Conservation (phyloP, 1,284 basidiomycete species). For the Fistulinella staudtii region DNA sequence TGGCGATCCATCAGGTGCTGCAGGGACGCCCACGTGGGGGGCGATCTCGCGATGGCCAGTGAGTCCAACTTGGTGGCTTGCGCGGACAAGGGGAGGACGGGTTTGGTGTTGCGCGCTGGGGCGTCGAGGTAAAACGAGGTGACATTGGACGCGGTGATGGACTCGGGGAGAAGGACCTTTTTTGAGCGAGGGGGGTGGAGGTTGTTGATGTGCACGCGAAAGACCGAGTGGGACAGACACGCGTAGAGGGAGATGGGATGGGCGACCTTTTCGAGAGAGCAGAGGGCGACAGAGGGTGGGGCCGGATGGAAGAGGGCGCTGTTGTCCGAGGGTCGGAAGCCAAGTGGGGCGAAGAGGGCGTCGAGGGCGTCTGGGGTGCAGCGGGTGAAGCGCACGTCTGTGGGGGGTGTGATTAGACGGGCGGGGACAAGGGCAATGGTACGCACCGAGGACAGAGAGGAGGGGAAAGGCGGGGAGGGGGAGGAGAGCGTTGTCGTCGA, state of each 20-base stretch:
- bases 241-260: constrained; percentile 27
- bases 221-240: constrained; percentile 23
- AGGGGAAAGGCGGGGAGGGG: constrained; percentile 39
- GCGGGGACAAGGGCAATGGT: neutral
- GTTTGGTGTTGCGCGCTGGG: neutral
- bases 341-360: constrained; percentile 15
- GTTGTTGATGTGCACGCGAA: constrained; percentile 26
- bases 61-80: constrained; percentile 19
- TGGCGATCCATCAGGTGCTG: neutral
- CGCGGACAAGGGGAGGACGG: constrained; percentile 17
- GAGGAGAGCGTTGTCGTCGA: constrained; percentile 35
- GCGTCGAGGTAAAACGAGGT: constrained; percentile 21
- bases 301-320: constrained; percentile 28
- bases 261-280: constrained; percentile 25
- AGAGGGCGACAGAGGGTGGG: constrained; percentile 24
- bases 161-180: neutral
- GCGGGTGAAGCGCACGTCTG: constrained; percentile 32
- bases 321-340: constrained; percentile 22
- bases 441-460: constrained; percentile 43
- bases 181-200: constrained; percentile 5
- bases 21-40: constrained; percentile 26
- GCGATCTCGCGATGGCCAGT: constrained; percentile 26
- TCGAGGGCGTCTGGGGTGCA: constrained; percentile 21
- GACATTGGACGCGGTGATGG: constrained; percentile 6
- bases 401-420: constrained; percentile 2